These are phyloP conservation scores for Closterium sp. DNA, from an alignment of 139 green algal genomes.

Conservation along the genomic window DNA sequence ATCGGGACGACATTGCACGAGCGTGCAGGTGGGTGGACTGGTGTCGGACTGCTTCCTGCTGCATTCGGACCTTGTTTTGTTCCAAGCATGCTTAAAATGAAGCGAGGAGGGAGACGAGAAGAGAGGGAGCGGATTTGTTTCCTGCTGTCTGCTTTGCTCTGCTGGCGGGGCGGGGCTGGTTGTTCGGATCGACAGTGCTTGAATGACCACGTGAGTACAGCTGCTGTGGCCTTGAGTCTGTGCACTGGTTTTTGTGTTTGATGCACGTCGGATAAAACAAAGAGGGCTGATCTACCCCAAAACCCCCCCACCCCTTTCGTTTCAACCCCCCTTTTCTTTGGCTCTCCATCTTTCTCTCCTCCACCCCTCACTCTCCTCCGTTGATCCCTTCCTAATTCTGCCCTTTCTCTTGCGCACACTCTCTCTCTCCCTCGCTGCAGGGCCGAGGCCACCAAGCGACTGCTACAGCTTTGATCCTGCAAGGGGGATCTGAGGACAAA, in stretches of 20 bases:
- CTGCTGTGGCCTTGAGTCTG: too few species aligned
- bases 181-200: too few species aligned
- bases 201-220: too few species aligned
- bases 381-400: too few species aligned
- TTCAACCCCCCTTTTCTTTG: neutral
- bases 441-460: neutral
- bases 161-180: too few species aligned
- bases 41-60: too few species aligned
- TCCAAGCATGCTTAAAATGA: too few species aligned
- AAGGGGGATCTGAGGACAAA: too few species aligned
- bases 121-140: too few species aligned
- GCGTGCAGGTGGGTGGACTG: neutral
- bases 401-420: neutral
- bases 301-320: neutral
- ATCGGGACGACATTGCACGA: neutral
- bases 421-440: neutral
- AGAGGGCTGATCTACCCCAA: neutral
- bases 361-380: neutral
- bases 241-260: neutral
- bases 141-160: too few species aligned
- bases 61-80: too few species aligned
- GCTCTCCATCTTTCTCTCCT: neutral
- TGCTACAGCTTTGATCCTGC: neutral
- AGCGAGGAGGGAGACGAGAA: too few species aligned
- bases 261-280: neutral